Base-by-base conservation (phyloP, 2,329 filamentous ascomycete genomes). In the Fusarium drepaniforme region DNA sequence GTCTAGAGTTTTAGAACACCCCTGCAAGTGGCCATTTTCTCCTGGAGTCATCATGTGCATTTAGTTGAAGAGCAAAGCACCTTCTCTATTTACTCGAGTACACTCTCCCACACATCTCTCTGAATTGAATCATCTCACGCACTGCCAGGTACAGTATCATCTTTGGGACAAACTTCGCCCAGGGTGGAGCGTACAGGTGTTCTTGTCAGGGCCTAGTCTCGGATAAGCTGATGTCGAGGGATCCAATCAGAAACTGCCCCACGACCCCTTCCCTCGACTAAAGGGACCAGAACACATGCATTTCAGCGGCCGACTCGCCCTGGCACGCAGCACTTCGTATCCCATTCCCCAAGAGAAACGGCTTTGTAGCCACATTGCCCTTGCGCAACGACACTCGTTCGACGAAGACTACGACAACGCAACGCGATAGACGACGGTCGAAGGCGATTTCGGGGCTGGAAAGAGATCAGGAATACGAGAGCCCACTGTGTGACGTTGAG, bases 251-350 rank as follows among this genome's bases (percentile, higher is more conserved):
- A 68, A 63, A n/a, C 7, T 30, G 49, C 28, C 25, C 38, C 57
- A 66, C 59, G 53, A 64, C 68, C 74, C 73, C 74, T 72, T 76
- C 71, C 63, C 63, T 76, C 59, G 35, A 68, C 58, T 60, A 40
- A 67, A 61, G 38, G 53, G 58, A 71, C 73, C 62, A 58, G 60
- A 72, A 58, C 68, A 74, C 67, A 72, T 74, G 73, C 74, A 76
- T 76, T 74, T 44, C 64, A 66, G 60, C 46, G 37, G 59, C 74
- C 57, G 44, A 70, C 66, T 65, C 66, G 68, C 70, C 69, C 73
- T 78, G 76, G 69, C 69, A 76, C 70, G 51, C 59, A 64, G 67
- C 60, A 74, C 70, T 62, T 76, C 69, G 73, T 77, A 75, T 73
- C 60, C 67, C 70, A 68, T 74, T 70, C 66, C 65, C 64, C 57